Conservation (phyloP, 225 moss, liverwort and hornwort genomes). For the Pseudoscleropodium purum region DNA sequence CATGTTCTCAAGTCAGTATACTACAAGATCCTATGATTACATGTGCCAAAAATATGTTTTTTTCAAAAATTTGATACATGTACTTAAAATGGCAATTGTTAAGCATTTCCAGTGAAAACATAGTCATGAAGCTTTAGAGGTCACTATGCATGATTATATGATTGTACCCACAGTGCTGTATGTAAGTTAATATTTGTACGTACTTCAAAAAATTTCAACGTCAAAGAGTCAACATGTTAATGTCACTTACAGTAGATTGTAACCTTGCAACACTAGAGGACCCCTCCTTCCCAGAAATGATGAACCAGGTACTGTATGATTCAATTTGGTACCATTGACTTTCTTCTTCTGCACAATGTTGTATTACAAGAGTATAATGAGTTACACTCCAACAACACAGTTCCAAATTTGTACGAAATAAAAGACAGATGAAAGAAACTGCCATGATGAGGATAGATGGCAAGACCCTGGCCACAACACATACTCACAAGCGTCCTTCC, state of each 20-base stretch:
- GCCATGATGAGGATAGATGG: background rate
- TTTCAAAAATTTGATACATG: too few species aligned
- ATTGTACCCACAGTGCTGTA: background rate
- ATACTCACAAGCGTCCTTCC: background rate
- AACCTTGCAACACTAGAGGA: background rate
- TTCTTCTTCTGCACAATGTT: background rate
- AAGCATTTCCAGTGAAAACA: too few species aligned
- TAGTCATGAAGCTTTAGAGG: too few species aligned
- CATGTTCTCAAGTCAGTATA: too few species aligned
- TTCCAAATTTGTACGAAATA: background rate
- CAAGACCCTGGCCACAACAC: background rate
- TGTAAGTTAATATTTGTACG: background rate
- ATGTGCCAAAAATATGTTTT: too few species aligned
- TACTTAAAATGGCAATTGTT: too few species aligned
- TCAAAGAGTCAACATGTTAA: background rate
- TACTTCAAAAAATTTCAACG: background rate
- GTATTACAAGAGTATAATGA: background rate
- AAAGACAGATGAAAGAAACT: background rate
- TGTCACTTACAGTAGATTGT: background rate
- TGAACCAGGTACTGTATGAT: background rate
- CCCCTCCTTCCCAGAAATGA: background rate
- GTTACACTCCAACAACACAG: background rate
- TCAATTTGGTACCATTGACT: background rate
- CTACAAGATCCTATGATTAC: too few species aligned
- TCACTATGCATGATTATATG: background rate